phyloP scores from a whole-genome alignment of 176 grass and related monocot species.

The Rhipidocladum racemiflorum region DNA sequence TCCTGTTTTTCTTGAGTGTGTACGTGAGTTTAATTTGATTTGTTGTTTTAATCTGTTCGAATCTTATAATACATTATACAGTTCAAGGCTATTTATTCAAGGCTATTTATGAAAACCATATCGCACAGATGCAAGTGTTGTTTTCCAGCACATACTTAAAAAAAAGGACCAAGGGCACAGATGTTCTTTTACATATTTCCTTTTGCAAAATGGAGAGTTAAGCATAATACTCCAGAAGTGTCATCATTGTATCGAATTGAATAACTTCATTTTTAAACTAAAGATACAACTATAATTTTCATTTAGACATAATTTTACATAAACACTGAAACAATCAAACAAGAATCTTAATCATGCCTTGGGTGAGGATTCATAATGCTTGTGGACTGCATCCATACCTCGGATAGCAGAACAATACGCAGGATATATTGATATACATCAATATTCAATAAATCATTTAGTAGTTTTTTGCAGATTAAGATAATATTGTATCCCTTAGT shows the following conservation, averaged over 20 bases:
- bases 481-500: neutral
- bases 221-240: neutral
- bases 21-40: slow-evolving; percentile 3
- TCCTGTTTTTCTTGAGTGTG: neutral
- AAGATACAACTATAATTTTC: neutral
- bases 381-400: neutral
- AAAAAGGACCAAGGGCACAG: neutral
- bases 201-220: neutral
- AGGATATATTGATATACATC: neutral
- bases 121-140: neutral
- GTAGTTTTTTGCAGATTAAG: neutral
- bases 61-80: neutral
- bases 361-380: neutral
- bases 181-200: neutral
- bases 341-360: neutral
- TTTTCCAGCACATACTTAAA: neutral
- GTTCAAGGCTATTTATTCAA: neutral
- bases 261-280: neutral
- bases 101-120: neutral
- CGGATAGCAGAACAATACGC: neutral
- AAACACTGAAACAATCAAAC: neutral
- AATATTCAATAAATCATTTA: neutral
- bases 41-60: neutral
- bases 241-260: neutral
- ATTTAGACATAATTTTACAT: neutral